A percentile compares a stretch with the other conserved stretches of the same genome.
These are phyloP conservation scores for Mesotaenium endlicherianum DNA, from an alignment of 139 green algal species.

Conservation along the genomic window DNA sequence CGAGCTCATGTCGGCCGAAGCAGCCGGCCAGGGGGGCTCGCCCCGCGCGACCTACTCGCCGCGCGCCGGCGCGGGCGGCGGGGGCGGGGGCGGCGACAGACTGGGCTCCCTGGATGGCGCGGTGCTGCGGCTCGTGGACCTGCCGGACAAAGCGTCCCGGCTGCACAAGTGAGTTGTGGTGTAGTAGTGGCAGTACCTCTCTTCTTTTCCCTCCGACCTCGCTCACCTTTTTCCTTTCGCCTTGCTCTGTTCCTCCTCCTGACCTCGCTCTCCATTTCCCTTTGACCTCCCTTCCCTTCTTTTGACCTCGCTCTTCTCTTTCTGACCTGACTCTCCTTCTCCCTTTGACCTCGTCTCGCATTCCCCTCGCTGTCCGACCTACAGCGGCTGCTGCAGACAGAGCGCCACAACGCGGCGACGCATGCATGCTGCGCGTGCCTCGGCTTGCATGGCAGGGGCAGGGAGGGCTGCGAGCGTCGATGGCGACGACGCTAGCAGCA, in stretches of 20 bases:
- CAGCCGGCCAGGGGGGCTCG: no score
- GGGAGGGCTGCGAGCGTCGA: no score
- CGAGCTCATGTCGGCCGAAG: neutral
- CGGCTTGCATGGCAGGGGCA: no score
- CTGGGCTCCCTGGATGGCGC: neutral
- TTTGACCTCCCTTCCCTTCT: neutral
- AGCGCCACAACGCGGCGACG: no score
- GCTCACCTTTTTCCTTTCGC: neutral
- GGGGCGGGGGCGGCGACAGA: neutral
- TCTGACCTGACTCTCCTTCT: no score
- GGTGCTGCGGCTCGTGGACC: constrained; percentile 37
- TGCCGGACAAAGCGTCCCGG: constrained; percentile 33
- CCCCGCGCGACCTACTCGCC: neutral
- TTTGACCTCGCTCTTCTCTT: neutral
- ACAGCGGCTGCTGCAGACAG: no score
- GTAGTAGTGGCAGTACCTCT: neutral
- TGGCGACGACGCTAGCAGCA: no score
- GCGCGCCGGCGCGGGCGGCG: neutral
- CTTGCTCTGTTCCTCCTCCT: neutral
- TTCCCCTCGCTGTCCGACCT: no score
- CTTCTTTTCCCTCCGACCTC: neutral
- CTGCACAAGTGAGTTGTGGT: neutral
- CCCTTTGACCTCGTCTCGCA: neutral
- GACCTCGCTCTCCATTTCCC: neutral
- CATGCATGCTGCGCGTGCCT: no score